Evolutionary conservation across 495 filamentous ascomycete genomes (phyloP).

Genomic region (Hyaloscypha hepaticicola): DNA sequence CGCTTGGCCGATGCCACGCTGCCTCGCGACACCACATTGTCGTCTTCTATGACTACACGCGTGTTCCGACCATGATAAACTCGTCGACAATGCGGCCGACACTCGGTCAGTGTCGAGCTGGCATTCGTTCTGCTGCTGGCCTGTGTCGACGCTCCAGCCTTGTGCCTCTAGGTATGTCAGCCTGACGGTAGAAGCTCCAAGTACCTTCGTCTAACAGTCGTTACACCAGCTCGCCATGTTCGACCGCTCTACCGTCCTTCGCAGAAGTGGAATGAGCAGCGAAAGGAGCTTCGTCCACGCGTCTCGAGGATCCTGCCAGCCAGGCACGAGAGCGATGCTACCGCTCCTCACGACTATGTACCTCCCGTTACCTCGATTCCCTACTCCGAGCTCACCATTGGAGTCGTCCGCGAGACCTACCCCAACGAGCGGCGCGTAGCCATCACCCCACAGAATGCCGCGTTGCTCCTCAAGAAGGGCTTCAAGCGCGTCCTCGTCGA

Average conservation of each 20-base stretch:
- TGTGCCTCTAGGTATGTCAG: slow-evolving; percentile 17
- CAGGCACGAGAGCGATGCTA: slow-evolving; percentile 19
- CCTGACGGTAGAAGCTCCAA: neutral
- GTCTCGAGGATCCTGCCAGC: slow-evolving; percentile 20
- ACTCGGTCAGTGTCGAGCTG: slow-evolving; percentile 28
- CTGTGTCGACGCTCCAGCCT: slow-evolving; percentile 7
- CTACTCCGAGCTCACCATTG: slow-evolving; percentile 66
- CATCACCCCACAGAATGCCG: slow-evolving; percentile 76
- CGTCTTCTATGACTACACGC: neutral
- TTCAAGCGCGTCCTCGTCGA: slow-evolving; percentile 72
- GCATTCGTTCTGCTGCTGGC: slow-evolving; percentile 15
- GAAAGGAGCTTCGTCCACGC: slow-evolving; percentile 14
- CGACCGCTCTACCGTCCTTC: slow-evolving; percentile 26
- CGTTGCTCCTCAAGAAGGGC: slow-evolving; percentile 74
- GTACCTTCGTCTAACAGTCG: neutral
- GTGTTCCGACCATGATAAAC: slow-evolving; percentile 27
- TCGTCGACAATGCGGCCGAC: slow-evolving; percentile 29
- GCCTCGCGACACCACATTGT: neutral
- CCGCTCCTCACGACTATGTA: slow-evolving; percentile 17
- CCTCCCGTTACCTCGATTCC: slow-evolving; percentile 50
- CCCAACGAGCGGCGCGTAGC: slow-evolving; percentile 75
- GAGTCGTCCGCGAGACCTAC: slow-evolving; percentile 68
- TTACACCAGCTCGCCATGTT: slow-evolving; percentile 17
- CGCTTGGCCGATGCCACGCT: slow-evolving; percentile 4
- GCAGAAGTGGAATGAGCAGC: slow-evolving; percentile 18